Evolutionary conservation across 2,329 filamentous ascomycete genomes (phyloP).

Genomic region (Geoglossum cookeanum): DNA sequence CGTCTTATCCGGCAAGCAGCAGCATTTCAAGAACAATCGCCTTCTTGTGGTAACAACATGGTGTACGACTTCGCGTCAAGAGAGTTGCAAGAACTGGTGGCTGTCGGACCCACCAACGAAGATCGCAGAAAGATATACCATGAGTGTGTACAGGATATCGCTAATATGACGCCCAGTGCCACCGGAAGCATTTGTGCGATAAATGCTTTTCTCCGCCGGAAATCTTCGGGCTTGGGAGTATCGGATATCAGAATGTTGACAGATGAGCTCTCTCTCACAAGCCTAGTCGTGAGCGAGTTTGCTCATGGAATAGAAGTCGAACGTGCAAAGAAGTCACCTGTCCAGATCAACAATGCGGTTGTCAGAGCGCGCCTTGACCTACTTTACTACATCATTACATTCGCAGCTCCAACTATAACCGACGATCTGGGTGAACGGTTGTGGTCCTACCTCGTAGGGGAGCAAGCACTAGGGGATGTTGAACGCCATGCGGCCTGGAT

Average conservation of each 20-base stretch:
- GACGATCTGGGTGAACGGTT: conserved; percentile 41
- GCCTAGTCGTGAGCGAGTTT: conserved; percentile 44
- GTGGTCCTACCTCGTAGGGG: conserved; percentile 57
- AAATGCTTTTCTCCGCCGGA: conserved; percentile 20
- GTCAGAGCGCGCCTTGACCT: conserved; percentile 36
- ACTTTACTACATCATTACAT: conserved; percentile 38
- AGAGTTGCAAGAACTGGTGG: conserved; percentile 41
- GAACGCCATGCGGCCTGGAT: conserved; percentile 53
- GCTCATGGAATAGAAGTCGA: conserved; percentile 29
- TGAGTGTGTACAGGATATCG: conserved; percentile 50
- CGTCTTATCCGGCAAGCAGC: conserved; percentile 56
- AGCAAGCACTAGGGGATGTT: conserved; percentile 35
- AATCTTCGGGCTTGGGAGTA: conserved; percentile 17
- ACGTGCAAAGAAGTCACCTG: conserved; percentile 16
- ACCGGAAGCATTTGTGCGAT: conserved; percentile 57
- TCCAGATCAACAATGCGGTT: conserved; percentile 21
- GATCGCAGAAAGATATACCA: conserved; percentile 44
- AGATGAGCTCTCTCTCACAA: conserved; percentile 40
- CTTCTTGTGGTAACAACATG: conserved; percentile 35
- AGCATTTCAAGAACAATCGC: conserved; percentile 31
- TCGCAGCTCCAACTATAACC: conserved; percentile 43
- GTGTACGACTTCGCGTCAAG: conserved; percentile 44
- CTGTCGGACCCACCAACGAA: conserved; percentile 32
- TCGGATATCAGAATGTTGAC: conserved; percentile 37
- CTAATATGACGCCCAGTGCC: conserved; percentile 39